Percentiles rank a stretch among this genome's conserved stretches.
These are phyloP conservation scores for Hippophae gyantsensis DNA, from an alignment of 306 rosid species.

Conservation along the genomic window DNA sequence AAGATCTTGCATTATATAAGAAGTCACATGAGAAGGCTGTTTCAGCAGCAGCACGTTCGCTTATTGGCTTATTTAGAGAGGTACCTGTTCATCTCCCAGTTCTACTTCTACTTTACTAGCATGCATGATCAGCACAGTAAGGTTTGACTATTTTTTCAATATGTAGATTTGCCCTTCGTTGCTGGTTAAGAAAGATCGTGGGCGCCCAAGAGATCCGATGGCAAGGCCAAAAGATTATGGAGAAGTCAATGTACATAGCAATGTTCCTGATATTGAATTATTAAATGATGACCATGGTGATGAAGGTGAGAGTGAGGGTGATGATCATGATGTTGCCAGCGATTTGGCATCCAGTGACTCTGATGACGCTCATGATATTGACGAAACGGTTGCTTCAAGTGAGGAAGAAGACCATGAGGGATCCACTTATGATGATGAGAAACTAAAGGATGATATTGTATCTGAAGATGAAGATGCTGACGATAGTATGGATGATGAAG, in stretches of 20 bases:
- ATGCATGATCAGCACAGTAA: not conserved
- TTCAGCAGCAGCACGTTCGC: slow-evolving; percentile 80
- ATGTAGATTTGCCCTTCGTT: slow-evolving; percentile 85
- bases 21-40: slow-evolving; percentile 88
- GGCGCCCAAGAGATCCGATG: slow-evolving; percentile 54
- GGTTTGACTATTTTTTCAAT: slow-evolving; percentile 8
- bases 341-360: slow-evolving; percentile 29
- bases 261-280: slow-evolving; percentile 73
- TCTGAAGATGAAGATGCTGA: slow-evolving; percentile 32
- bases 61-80: slow-evolving; percentile 79
- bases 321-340: slow-evolving; percentile 22
- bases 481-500: slow-evolving; percentile 25
- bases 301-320: slow-evolving; percentile 22
- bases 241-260: slow-evolving; percentile 40
- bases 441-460: slow-evolving; percentile 18
- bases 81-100: slow-evolving; percentile 16
- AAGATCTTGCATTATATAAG: slow-evolving; percentile 90
- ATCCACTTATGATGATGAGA: slow-evolving; percentile 30
- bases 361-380: slow-evolving; percentile 35
- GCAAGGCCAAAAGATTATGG: slow-evolving; percentile 86
- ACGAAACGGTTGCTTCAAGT: slow-evolving; percentile 28
- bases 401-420: slow-evolving; percentile 37
- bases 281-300: slow-evolving; percentile 34
- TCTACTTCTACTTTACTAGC: not conserved
- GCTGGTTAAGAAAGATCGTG: slow-evolving; percentile 85